Base-by-base conservation (phyloP, 441 rosid genomes). In the Erysimum cheiri region DNA sequence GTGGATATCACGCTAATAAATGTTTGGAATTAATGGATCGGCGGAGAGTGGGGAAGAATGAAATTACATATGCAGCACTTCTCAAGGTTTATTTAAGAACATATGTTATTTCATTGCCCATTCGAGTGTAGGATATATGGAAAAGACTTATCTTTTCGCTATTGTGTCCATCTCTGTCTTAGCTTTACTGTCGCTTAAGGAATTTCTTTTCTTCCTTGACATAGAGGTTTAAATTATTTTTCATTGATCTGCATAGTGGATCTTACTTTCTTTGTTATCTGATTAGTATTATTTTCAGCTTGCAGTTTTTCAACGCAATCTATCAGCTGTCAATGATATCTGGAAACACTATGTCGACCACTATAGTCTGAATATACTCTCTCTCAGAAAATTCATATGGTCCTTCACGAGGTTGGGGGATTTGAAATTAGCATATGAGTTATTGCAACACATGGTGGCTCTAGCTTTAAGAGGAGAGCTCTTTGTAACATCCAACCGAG, bases 11-110 rank as follows among this genome's bases (percentile, higher is more conserved):
- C 56, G 89, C 83, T 46, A 77, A 83, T 81, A 83, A 77, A 58
- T 95, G 98, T 77, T 85, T 95, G 83, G 93, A 92, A 71, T 80
- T 85, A 80, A 95, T 95, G 99, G 97, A 85, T 60, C 73, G 14
- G 6, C 75, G 67, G 74, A 79, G 76, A 83, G 80, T 85, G 14
- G 97, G 93, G 66, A 95, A 82, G 86, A 82, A 89, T 69, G 93
- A 84, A 75, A 71, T 44, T 65, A 95, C 99, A 44, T 90, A 88
- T 75, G 37, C 69, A 44, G 83, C 81, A 76, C 94, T 92, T 75
- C 97, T 92, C 64, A 81, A 92, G 93, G 97, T n/a, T 88, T 60
- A 70, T 86, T 79, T 44, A 35, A 58, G 14, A 32, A 54, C 59
- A 31, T 24, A 31, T 56, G 12, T 54, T 33, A 15, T 47, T 63